These are phyloP conservation scores for Xerocomus minutiporus DNA, from an alignment of 1,284 basidiomycete species.

Conservation along the genomic window DNA sequence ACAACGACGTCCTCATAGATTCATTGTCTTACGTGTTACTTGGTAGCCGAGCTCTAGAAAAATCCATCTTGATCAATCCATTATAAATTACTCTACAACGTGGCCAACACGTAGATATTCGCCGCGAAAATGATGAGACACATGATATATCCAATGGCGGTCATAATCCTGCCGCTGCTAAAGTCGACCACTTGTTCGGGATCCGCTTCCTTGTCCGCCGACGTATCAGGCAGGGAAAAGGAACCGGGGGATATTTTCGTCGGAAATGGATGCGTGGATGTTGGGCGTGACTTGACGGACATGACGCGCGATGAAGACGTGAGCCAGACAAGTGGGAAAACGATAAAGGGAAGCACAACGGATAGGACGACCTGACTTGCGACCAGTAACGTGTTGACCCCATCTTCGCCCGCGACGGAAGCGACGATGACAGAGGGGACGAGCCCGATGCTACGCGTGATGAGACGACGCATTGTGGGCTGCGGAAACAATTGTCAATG, in stretches of 20 bases:
- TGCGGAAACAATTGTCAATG: conserved; percentile 29
- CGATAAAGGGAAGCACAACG: conserved; percentile 85
- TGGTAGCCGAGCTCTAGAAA: background rate
- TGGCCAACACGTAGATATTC: conserved; percentile 62
- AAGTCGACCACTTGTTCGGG: conserved; percentile 45
- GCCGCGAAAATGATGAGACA: conserved; percentile 64
- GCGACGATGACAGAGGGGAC: conserved; percentile 86
- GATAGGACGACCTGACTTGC: conserved; percentile 86
- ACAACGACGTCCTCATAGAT: too few relatives aligned
- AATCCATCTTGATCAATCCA: background rate
- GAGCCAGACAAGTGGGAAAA: conserved; percentile 74
- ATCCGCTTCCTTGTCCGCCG: background rate
- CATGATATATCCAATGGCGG: conserved; percentile 53
- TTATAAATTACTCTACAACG: conserved; percentile 30
- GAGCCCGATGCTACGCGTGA: conserved; percentile 83
- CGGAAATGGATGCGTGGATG: background rate
- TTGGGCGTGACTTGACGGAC: conserved; percentile 41
- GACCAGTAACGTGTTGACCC: conserved; percentile 81
- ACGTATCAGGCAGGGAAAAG: background rate
- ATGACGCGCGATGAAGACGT: conserved; percentile 70
- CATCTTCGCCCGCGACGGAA: conserved; percentile 65
- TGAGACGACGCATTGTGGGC: conserved; percentile 75
- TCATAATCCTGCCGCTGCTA: conserved; percentile 55
- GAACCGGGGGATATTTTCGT: background rate
- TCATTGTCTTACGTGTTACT: too few relatives aligned